Percentiles rank a stretch among this genome's conserved stretches.
phyloP scores from a whole-genome alignment of 345 rosid species.

The Combretum micranthum region DNA sequence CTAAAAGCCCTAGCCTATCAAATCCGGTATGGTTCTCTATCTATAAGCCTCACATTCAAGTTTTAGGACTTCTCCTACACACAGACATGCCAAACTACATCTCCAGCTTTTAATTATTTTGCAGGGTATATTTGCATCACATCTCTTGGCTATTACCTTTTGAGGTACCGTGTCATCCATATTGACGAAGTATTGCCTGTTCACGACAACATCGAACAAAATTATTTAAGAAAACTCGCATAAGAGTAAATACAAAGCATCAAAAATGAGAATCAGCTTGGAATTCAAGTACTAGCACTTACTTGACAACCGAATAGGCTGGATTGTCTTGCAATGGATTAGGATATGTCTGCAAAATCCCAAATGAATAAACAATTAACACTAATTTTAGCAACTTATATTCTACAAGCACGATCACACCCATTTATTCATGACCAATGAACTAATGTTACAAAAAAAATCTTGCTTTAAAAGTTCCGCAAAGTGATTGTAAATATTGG shows the following conservation, averaged over 20 bases:
- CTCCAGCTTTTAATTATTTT: neutral
- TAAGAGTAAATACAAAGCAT: neutral
- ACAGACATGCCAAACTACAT: neutral
- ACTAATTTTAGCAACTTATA: neutral
- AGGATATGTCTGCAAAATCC: slow-evolving; percentile 24
- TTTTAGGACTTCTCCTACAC: neutral
- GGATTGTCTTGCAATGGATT: slow-evolving; percentile 43
- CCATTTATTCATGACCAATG: neutral
- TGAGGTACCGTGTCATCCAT: slow-evolving; percentile 31
- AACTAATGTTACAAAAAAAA: neutral
- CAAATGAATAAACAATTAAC: neutral
- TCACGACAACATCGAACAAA: neutral
- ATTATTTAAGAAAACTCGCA: neutral
- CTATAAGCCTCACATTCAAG: no score
- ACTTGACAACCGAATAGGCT: slow-evolving; percentile 38
- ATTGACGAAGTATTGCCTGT: slow-evolving; percentile 45
- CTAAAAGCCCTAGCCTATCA: no score
- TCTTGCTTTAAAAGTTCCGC: no score
- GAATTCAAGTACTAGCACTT: slow-evolving; percentile 7
- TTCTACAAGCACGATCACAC: neutral
- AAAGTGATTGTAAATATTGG: neutral
- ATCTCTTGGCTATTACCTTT: slow-evolving; percentile 11
- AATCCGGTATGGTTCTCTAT: no score
- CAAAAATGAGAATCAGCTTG: neutral
- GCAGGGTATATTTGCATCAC: neutral